Percentiles rank a stretch among this genome's conserved stretches.
These are phyloP conservation scores for Blastobotrys peoriensis DNA, from an alignment of 805 yeast genomes.

Conservation along the genomic window DNA sequence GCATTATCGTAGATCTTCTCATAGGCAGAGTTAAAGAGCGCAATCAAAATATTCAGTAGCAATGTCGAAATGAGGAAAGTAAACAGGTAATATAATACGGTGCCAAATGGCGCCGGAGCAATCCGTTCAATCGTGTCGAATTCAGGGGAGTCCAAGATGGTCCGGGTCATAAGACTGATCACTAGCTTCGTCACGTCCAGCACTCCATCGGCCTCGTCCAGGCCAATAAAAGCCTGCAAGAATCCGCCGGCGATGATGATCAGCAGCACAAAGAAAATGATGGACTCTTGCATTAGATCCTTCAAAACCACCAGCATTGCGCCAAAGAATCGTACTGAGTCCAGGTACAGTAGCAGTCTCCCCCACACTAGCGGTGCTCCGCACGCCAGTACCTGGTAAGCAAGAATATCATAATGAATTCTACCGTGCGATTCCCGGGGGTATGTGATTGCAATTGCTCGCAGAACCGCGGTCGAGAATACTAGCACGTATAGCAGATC, in stretches of 20 bases:
- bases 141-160: constrained; percentile 69
- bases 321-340: constrained; percentile 76
- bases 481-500: constrained; percentile 59
- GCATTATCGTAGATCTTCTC: constrained; percentile 77
- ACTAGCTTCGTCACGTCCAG: constrained; percentile 66
- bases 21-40: constrained; percentile 79
- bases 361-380: constrained; percentile 88
- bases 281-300: constrained; percentile 80
- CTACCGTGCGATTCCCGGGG: constrained; percentile 8
- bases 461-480: constrained; percentile 45
- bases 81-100: constrained; percentile 69
- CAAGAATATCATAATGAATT: constrained; percentile 40
- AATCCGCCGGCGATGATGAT: constrained; percentile 70
- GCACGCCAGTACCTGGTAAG: constrained; percentile 67
- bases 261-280: constrained; percentile 73
- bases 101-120: constrained; percentile 75
- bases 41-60: constrained; percentile 75
- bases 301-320: constrained; percentile 82
- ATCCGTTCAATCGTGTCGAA: constrained; percentile 63
- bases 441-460: constrained; percentile 38
- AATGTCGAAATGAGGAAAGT: constrained; percentile 70
- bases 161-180: constrained; percentile 57
- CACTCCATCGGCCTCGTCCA: constrained; percentile 83
- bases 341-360: constrained; percentile 66
- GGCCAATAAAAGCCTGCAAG: constrained; percentile 78